These are phyloP conservation scores for Schizochytrium sp. DNA, from an alignment of 108 stramenopile genomes.

Conservation along the genomic window DNA sequence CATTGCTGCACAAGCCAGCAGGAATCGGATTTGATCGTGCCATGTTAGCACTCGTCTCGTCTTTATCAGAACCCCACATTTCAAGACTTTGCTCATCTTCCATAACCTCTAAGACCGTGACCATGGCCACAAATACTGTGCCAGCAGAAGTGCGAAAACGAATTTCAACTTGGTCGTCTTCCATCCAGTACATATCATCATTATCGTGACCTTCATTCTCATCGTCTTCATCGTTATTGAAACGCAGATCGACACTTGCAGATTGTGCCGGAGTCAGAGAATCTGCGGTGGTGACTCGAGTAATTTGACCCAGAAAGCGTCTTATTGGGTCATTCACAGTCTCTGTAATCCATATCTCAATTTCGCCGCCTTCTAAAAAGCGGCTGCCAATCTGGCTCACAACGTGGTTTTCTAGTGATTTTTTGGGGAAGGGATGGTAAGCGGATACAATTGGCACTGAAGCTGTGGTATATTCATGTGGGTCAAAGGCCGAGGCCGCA, in stretches of 20 bases:
- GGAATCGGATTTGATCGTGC: slow-evolving; percentile 6
- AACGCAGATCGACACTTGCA: no score
- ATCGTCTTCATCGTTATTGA: no score
- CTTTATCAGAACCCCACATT: slow-evolving; percentile 38
- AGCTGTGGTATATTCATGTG: neutral
- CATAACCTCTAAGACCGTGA: neutral
- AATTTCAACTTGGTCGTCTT: slow-evolving; percentile 27
- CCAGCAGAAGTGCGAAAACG: neutral
- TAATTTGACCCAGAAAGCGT: neutral
- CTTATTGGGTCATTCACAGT: neutral
- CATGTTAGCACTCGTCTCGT: neutral
- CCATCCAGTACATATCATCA: neutral
- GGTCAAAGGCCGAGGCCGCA: neutral
- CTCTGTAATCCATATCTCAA: slow-evolving; percentile 1
- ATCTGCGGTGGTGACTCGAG: neutral
- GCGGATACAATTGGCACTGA: neutral
- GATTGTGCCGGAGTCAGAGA: neutral
- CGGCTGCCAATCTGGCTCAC: no score
- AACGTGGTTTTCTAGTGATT: no score
- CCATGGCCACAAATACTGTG: neutral
- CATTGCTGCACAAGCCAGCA: neutral
- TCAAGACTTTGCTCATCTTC: slow-evolving; percentile 32
- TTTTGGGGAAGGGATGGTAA: neutral
- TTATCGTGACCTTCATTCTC: no score
- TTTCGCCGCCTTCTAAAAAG: neutral